Base-by-base conservation (phyloP, 1,139 yeast genomes). In the Suhomyces anneliseae region DNA sequence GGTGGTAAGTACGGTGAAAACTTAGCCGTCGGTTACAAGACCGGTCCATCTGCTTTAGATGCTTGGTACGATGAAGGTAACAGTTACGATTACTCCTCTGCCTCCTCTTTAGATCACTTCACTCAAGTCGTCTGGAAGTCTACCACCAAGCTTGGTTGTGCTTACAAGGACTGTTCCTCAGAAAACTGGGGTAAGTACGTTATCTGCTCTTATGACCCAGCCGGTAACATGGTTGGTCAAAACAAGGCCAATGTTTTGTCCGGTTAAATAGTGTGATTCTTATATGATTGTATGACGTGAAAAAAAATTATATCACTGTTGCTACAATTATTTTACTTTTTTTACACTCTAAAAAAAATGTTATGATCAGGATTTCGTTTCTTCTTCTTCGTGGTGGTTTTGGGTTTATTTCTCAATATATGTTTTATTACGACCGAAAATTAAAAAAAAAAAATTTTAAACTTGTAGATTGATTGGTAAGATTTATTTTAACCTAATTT, bases 1-100 rank as follows among this genome's bases (percentile, higher is more conserved):
- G 88, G 87, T 48, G 93, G 93, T 48, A 68, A 74, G 44, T 86
- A 79, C 70, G 97, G 97, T 63, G 97, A 90, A 72, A 90, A 90
- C 77, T 77, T 90, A 63, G 96, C 95, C 45, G 72, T 81, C 46
- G 97, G 97, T 48, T 79, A 76, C 68, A 54, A 76, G 39, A 71
- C 74, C 29, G 87, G 80, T 39, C 50, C 52, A 27, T 47, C 66
- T 39, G 89, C 90, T 40, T 83, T 88, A 48, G 76, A 80, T 39
- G 96, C 93, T 46, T 90, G 97, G 97, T 90, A 88, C 74, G 68
- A 74, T 53, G 96, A 89, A 72, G 83, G 83, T 56, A 54, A 61
- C 9, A 54, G 65, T 47, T 89, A 87, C 74, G 72, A 83, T 69
- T 86, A 71, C 68, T 54, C 58, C 12, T 51, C 65, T 15, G 66